Percentiles rank a stretch among this genome's conserved stretches.
Conservation (phyloP, 2,329 filamentous ascomycete species). For the Acrocalymma vagum region DNA sequence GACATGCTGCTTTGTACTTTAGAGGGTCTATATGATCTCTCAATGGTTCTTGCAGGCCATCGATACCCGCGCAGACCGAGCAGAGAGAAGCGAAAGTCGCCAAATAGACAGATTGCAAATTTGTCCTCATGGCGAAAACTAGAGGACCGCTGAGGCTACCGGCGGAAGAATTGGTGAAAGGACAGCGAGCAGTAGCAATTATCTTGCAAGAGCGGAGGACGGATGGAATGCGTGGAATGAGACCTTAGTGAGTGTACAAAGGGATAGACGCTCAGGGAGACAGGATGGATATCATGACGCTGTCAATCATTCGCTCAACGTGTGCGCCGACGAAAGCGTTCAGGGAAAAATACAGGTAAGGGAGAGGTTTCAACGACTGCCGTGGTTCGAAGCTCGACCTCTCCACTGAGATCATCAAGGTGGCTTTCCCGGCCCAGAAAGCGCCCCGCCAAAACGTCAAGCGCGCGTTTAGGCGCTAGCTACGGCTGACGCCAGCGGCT, state of each 20-base stretch:
- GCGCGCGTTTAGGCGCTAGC: slow-evolving; percentile 19
- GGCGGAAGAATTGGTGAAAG: too few species aligned
- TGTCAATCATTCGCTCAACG: background rate
- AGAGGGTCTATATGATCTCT: slow-evolving; percentile 36
- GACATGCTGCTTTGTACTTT: slow-evolving; percentile 62
- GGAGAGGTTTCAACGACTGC: slow-evolving; percentile 1
- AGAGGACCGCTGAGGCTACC: too few species aligned
- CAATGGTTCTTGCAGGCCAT: slow-evolving; percentile 39
- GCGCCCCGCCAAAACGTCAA: slow-evolving; percentile 17
- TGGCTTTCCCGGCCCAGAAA: slow-evolving; percentile 23
- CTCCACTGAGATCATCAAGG: slow-evolving; percentile 13
- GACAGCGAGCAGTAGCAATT: too few species aligned
- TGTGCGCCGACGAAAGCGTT: too few species aligned
- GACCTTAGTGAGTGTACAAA: background rate
- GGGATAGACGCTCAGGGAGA: slow-evolving; percentile 21
- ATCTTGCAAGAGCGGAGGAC: too few species aligned
- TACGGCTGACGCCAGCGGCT: too few species aligned
- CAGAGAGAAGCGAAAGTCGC: slow-evolving; percentile 17
- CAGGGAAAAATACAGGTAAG: too few species aligned
- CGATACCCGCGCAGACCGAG: slow-evolving; percentile 16
- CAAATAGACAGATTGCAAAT: slow-evolving; percentile 14
- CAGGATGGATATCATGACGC: slow-evolving; percentile 19
- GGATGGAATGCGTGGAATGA: slow-evolving; percentile 5
- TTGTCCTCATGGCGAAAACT: slow-evolving; percentile 30
- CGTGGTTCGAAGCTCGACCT: slow-evolving; percentile 2